Evolutionary conservation across 163 green algal genomes (phyloP), one percentile per base, ranked within the genome.

Genomic region (Botryococcus braunii): DNA sequence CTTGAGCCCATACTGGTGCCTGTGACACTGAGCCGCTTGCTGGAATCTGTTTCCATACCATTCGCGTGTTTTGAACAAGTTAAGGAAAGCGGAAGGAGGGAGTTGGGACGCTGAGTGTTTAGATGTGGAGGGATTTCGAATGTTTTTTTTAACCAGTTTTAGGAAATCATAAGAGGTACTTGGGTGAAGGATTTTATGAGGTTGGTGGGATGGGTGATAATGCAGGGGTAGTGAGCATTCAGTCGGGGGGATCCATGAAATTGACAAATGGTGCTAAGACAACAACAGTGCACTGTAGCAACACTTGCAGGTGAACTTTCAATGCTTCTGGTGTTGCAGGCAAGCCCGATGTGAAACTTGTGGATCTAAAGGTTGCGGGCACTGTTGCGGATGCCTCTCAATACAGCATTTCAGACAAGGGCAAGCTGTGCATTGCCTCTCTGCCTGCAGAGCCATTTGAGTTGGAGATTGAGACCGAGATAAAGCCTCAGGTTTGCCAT

Each of bases 311-410:
- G 17, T 61, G 7, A 61, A 61, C 17, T 9, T 61, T 7, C 50
- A 61, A 25, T 32, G 50, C 11, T 32, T 21, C 40, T 5, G 40
- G 6, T 29, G 21, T 3, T 70, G 68, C 72, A 79, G 83, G 79
- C 5, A 73, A 83, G 29, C 61, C 82, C 62, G 88, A 96, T 66
- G 61, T 97, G 0, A 88, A 88, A 73, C 84, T 99, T 17, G 71
- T 89, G 31, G 77, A 62, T 0, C 65, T 99, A 25, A 82, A 83
- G 48, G 71, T 97, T 23, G 77, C 83, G 41, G 86, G 88, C 17
- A 77, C 71, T 56, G 31, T 60, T 9, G 34, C 89, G 40, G 35
- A 62, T 2, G 37, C 35, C 8, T 52, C 61, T 32, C 52, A 62
- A 4, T 86, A 87, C 57, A 43, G 68, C 25, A n/a, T 81, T 21